These are phyloP conservation scores for Metschnikowia kofuensis DNA, from an alignment of 805 yeast species.

Conservation along the genomic window DNA sequence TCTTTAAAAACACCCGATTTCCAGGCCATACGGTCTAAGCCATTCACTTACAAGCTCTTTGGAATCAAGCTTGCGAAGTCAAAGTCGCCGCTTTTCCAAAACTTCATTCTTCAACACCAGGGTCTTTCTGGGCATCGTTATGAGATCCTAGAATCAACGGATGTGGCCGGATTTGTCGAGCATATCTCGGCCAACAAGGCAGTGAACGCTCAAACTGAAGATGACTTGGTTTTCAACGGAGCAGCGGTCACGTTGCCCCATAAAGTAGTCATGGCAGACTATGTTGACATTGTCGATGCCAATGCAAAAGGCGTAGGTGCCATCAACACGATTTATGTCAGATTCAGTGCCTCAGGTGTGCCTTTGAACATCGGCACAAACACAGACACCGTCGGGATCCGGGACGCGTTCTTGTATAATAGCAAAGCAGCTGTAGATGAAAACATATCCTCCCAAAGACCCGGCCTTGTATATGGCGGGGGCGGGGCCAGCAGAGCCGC, in stretches of 20 bases:
- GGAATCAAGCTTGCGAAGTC: constrained; percentile 26
- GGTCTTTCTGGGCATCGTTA: constrained; percentile 24
- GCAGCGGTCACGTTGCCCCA: constrained; percentile 34
- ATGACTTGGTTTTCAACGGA: constrained; percentile 18
- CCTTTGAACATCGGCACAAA: constrained; percentile 27
- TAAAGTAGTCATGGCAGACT: constrained; percentile 23
- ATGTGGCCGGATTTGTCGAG: constrained; percentile 19
- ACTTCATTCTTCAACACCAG: constrained; percentile 21
- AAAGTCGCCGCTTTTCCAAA: constrained; percentile 27
- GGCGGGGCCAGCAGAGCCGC: constrained; percentile 37
- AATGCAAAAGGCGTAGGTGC: constrained; percentile 33
- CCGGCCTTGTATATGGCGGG: constrained; percentile 34
- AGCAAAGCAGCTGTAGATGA: constrained; percentile 10
- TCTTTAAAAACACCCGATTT: constrained; percentile 11
- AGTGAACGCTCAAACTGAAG: constrained; percentile 6
- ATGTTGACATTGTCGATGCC: constrained; percentile 28
- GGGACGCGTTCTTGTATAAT: constrained; percentile 24
- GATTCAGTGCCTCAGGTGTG: constrained; percentile 15
- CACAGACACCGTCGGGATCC: constrained; percentile 32
- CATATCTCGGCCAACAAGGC: constrained; percentile 13
- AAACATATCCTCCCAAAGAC: constrained; percentile 7
- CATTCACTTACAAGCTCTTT: constrained; percentile 20
- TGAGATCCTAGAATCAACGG: constrained; percentile 22
- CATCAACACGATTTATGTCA: constrained; percentile 30
- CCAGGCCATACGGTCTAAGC: constrained; percentile 7